These are phyloP conservation scores for Nannizziopsis arthrosporioides DNA, from an alignment of 2,329 filamentous ascomycete genomes.

Conservation along the genomic window DNA sequence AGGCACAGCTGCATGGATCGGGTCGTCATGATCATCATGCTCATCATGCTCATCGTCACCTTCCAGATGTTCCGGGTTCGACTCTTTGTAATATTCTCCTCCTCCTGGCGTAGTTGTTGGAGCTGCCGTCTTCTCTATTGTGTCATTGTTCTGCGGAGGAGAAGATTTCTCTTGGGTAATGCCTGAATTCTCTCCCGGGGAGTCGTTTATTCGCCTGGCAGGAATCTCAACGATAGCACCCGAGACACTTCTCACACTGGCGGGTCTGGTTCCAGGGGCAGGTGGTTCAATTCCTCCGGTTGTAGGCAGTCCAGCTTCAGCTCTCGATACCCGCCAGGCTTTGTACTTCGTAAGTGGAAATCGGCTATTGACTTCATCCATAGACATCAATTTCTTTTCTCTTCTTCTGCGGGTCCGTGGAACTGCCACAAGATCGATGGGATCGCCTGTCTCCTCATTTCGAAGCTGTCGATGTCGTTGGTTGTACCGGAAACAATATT, in stretches of 20 bases:
- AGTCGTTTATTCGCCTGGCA: slow-evolving; percentile 38
- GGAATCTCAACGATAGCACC: slow-evolving; percentile 20
- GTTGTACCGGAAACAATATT: slow-evolving; percentile 98
- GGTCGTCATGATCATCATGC: slow-evolving; percentile 61
- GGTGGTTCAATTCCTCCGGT: slow-evolving; percentile 70
- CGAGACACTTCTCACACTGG: slow-evolving; percentile 51
- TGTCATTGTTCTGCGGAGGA: slow-evolving; percentile 17
- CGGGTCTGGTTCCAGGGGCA: slow-evolving; percentile 51
- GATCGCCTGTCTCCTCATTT: slow-evolving; percentile 68
- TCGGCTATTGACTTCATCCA: slow-evolving; percentile 96
- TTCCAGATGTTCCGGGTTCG: slow-evolving; percentile 15
- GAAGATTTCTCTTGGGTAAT: slow-evolving; percentile 38
- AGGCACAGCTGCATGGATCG: slow-evolving; percentile 69
- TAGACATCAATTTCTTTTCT: slow-evolving; percentile 98
- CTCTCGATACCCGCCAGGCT: slow-evolving; percentile 74
- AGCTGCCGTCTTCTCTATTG: slow-evolving; percentile 8
- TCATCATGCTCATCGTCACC: slow-evolving; percentile 21
- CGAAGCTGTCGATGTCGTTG: slow-evolving; percentile 75
- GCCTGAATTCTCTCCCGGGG: slow-evolving; percentile 39
- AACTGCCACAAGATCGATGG: slow-evolving; percentile 77
- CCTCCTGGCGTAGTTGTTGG: not conserved
- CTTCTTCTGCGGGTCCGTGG: slow-evolving; percentile 73
- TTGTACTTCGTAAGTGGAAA: slow-evolving; percentile 97
- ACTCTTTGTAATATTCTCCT: not conserved
- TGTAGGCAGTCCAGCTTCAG: slow-evolving; percentile 70